A percentile compares a stretch with the other conserved stretches of the same genome.
Evolutionary conservation across 768 basidiomycete genomes (phyloP).

Genomic region (Harrya chromipes): DNA sequence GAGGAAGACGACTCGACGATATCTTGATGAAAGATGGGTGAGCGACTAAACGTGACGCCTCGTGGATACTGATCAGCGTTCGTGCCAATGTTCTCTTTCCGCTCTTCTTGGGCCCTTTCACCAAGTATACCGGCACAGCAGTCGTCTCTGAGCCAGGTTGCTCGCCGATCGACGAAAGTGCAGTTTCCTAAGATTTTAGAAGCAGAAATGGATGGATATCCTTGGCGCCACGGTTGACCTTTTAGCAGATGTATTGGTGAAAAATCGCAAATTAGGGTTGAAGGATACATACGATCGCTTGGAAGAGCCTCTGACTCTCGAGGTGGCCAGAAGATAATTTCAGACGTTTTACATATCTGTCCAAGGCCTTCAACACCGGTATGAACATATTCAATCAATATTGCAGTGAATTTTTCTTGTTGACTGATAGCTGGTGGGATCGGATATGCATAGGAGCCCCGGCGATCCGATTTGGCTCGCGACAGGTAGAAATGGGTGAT

Average conservation of each 20-base stretch:
- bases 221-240: conserved; percentile 26
- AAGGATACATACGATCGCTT: conserved; percentile 40
- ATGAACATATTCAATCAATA: conserved; percentile 55
- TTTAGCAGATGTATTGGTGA: conserved; percentile 17
- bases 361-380: conserved; percentile 70
- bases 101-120: conserved; percentile 82
- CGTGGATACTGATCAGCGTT: conserved; percentile 48
- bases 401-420: conserved; percentile 33
- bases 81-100: conserved; percentile 91
- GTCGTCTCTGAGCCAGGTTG: conserved; percentile 11
- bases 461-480: conserved; percentile 17
- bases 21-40: conserved; percentile 39
- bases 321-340: conserved; percentile 57
- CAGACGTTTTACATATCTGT: conserved; percentile 57
- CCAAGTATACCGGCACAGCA: conserved; percentile 46
- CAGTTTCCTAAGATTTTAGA: conserved; percentile 37
- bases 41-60: background rate
- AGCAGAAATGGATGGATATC: conserved; percentile 35
- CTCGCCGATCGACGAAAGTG: conserved; percentile 17
- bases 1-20: conserved; percentile 81
- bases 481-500: conserved; percentile 66
- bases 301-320: conserved; percentile 23
- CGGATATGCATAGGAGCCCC: conserved; percentile 12
- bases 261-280: background rate
- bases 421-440: conserved; percentile 12